Percentiles rank a stretch among this genome's conserved stretches.
phyloP scores from a whole-genome alignment of 139 green algal species.

The Eudorina sp. region DNA sequence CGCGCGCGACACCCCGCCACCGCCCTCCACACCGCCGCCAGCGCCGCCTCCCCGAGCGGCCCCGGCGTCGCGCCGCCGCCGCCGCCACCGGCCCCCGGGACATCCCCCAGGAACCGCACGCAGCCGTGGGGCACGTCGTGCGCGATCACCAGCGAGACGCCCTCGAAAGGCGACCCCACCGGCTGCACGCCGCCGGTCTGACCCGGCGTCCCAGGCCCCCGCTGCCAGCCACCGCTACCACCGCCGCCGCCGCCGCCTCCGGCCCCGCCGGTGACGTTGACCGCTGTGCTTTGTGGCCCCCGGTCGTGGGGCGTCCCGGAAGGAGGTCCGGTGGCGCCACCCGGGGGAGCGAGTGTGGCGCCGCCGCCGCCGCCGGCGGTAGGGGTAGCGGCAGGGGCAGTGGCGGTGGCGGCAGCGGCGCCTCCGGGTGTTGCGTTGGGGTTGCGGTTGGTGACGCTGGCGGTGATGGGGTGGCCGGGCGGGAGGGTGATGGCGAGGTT shows the following conservation, averaged over 20 bases:
- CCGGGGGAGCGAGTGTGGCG: no score
- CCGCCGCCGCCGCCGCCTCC: background rate
- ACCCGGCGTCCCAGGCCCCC: no score
- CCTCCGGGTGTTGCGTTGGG: no score
- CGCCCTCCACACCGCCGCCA: slow-evolving; percentile 35
- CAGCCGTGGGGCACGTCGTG: slow-evolving; percentile 21
- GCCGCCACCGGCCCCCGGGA: background rate
- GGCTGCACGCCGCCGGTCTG: background rate
- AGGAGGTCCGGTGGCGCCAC: background rate
- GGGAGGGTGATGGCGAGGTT: background rate
- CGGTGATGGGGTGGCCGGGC: background rate
- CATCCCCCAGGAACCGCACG: slow-evolving; percentile 23
- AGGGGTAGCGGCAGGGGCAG: background rate
- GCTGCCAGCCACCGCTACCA: no score
- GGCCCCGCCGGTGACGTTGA: background rate
- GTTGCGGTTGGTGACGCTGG: no score
- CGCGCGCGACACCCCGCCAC: slow-evolving; percentile 28
- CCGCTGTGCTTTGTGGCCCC: background rate
- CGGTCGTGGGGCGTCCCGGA: slow-evolving; percentile 2
- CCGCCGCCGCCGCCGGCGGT: background rate
- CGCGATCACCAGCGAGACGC: background rate
- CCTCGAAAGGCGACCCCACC: background rate
- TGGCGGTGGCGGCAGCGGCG: background rate
- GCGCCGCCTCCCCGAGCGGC: background rate
- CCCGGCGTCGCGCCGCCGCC: background rate